Base-by-base conservation (phyloP, 2,329 filamentous ascomycete genomes). In the Paecilomyces dactylethromorphus region DNA sequence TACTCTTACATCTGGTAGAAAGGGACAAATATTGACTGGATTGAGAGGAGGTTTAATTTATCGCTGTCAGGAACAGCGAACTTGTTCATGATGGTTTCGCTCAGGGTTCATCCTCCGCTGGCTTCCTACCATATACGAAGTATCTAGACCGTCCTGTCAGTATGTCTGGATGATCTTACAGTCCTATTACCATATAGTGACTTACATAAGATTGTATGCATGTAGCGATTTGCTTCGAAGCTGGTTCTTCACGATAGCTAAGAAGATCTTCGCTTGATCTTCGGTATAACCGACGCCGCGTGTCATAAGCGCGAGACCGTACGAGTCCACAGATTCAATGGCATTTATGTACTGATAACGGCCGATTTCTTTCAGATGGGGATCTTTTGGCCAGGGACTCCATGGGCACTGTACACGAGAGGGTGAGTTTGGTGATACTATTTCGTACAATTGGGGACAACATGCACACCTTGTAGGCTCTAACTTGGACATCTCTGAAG, bases 291-390 rank as follows among this genome's bases (percentile, higher is more conserved):
- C 64, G 3, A 67, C 59, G 7, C 65, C 60, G 6, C 63, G 55
- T 11, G 66, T 68, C 58, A 65, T 66, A 3, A 67, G 62, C 0
- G 63, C 65, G 26, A 68, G 58, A 39, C 60, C 64, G 58, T 64
- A 66, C 4, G 64, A 59, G 49, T 63, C 61, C 31, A 65, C 39
- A 1, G 61, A 63, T 31, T 68, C 66, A 4, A 61, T 32, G 56
- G 63, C 62, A 29, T 64, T 57, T 11, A 56, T 54, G 21, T 60
- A 55, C 11, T 63, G 61, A 26, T 57, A 61, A 8, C 56, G 21
- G 6, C 65, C 65, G 39, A 65, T 59, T 22, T 54, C 49, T 39
- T 63, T 63, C 7, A 59, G 52, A 18, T 49, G 33, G 13, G 24
- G n/a, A 29, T 61, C 57, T 21, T 56, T 56, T 11, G 61, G 59